Conservation (phyloP, 1,284 basidiomycete species). For the Sanghuangporus weigelae region DNA sequence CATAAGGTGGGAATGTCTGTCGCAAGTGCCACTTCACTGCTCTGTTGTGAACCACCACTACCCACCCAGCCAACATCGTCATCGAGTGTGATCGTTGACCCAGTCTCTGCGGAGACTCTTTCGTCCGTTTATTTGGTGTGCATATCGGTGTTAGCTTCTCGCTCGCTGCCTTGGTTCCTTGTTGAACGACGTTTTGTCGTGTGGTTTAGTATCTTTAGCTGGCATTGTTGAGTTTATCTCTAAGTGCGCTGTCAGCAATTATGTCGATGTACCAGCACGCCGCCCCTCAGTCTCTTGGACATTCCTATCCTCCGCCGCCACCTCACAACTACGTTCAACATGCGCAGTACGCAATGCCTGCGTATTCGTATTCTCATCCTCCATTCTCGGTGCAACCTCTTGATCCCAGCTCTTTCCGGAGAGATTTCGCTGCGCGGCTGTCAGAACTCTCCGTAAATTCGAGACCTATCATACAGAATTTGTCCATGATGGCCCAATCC, state of each 20-base stretch:
- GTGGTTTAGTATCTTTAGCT: neutral
- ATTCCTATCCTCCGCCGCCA: conserved; percentile 8
- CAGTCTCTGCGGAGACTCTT: conserved; percentile 12
- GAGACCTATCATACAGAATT: conserved; percentile 88
- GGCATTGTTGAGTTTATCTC: neutral
- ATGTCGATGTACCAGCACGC: conserved; percentile 18
- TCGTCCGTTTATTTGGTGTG: conserved; percentile 6
- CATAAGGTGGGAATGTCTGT: neutral
- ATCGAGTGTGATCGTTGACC: conserved; percentile 20
- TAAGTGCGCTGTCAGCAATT: conserved; percentile 2
- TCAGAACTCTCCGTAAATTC: conserved; percentile 91
- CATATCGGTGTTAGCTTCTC: conserved; percentile 7
- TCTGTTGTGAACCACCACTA: conserved; percentile 41
- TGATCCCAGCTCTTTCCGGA: conserved; percentile 76
- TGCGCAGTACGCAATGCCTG: conserved; percentile 42
- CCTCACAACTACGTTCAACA: conserved; percentile 33
- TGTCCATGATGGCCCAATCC: conserved; percentile 94
- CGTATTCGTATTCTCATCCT: conserved; percentile 32
- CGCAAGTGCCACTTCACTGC: conserved; percentile 1
- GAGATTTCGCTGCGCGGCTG: conserved; percentile 75
- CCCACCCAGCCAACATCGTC: conserved; percentile 10
- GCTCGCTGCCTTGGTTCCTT: conserved; percentile 3
- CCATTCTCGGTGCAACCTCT: conserved; percentile 43
- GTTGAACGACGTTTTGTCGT: neutral
- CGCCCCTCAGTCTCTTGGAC: conserved; percentile 4